phyloP scores from a whole-genome alignment of 139 green algal genomes.

The Micromonas commoda region DNA sequence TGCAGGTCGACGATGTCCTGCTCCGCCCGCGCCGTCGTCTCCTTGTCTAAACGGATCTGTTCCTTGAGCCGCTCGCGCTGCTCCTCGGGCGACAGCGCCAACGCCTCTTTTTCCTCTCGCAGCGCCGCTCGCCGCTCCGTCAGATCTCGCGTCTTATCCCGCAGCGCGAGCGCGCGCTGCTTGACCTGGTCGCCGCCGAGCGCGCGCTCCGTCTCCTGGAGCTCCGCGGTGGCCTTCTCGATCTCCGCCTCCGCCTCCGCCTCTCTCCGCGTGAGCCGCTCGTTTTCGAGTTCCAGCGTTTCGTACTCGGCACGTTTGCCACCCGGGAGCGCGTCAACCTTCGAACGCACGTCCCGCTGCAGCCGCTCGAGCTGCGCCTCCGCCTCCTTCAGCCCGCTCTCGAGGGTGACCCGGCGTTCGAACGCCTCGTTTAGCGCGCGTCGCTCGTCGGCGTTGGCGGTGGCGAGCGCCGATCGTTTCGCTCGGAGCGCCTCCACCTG shows the following conservation, averaged over 20 bases:
- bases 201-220: conserved; percentile 41
- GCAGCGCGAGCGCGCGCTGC: conserved; percentile 51
- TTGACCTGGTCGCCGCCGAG: conserved; percentile 58
- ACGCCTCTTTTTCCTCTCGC: conserved; percentile 47
- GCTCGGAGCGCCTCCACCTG: no score
- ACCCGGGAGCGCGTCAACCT: no score
- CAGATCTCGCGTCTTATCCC: conserved; percentile 54
- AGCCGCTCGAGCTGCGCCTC: no score
- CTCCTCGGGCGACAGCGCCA: conserved; percentile 54
- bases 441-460: no score
- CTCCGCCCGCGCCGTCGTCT: conserved; percentile 42
- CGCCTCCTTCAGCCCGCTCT: no score
- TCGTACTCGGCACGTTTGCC: no score
- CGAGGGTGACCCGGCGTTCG: no score
- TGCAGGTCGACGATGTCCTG: conserved; percentile 24
- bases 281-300: background rate
- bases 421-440: no score
- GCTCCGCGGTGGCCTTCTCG: background rate
- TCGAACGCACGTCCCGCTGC: no score
- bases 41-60: conserved; percentile 67
- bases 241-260: background rate
- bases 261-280: background rate
- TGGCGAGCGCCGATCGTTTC: no score
- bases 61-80: conserved; percentile 50
- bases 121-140: conserved; percentile 57